phyloP scores from a whole-genome alignment of 441 rosid species.

The Brassica hybrid region DNA sequence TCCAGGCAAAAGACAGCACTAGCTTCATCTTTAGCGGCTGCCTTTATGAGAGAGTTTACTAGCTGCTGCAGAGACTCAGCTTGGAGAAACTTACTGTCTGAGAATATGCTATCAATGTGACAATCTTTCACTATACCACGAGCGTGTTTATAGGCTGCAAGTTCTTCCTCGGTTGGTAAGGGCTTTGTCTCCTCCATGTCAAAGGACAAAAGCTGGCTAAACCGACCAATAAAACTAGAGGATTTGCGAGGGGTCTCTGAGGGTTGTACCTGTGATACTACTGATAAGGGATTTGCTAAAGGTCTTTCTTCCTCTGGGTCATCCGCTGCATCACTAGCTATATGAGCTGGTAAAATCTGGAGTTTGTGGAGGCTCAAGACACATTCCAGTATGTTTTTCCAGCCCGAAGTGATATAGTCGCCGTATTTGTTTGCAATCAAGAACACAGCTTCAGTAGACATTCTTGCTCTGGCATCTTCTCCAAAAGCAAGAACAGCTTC shows the following conservation, averaged over 20 bases:
- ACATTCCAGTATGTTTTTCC: constrained; percentile 75
- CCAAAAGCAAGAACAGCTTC: constrained; percentile 66
- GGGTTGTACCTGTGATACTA: constrained; percentile 44
- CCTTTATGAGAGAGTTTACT: constrained; percentile 61
- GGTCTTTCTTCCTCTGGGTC: constrained; percentile 58
- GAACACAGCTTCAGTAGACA: constrained; percentile 71
- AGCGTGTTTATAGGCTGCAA: constrained; percentile 59
- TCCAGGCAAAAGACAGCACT: constrained; percentile 70
- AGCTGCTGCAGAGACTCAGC: constrained; percentile 71
- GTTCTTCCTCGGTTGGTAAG: constrained; percentile 67
- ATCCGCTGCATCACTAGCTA: constrained; percentile 70
- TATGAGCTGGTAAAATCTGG: constrained; percentile 66
- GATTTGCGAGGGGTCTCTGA: constrained; percentile 57
- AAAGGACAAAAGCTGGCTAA: constrained; percentile 72
- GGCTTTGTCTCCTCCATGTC: constrained; percentile 70
- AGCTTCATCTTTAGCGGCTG: constrained; percentile 63
- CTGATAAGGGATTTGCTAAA: constrained; percentile 45
- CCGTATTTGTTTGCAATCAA: constrained; percentile 72
- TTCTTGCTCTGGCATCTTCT: constrained; percentile 65
- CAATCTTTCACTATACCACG: constrained; percentile 65
- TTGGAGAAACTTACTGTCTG: constrained; percentile 79
- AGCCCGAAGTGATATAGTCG: constrained; percentile 62
- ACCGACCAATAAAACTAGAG: constrained; percentile 73
- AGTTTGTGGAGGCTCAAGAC: constrained; percentile 69
- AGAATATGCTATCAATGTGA: constrained; percentile 68